A percentile compares a stretch with the other conserved stretches of the same genome.
These are phyloP conservation scores for Bretschneidera sinensis DNA, from an alignment of 345 rosid genomes.

Conservation along the genomic window DNA sequence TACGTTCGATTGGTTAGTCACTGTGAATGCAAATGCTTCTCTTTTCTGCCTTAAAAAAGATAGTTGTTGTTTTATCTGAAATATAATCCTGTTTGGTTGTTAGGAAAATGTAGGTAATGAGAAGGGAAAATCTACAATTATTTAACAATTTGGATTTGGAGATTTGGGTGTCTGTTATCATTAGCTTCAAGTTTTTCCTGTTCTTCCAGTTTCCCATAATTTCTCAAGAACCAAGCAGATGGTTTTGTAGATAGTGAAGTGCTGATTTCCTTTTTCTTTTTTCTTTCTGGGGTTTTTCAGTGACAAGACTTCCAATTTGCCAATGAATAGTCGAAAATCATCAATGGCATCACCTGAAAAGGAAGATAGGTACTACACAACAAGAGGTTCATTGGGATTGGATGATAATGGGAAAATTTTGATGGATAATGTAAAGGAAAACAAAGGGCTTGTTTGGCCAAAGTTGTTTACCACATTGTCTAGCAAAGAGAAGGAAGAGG, in stretches of 20 bases:
- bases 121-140: not conserved
- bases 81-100: too few relatives aligned
- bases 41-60: too few relatives aligned
- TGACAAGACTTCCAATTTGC: conserved; percentile 47
- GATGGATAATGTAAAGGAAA: conserved; percentile 57
- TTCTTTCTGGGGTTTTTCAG: not conserved
- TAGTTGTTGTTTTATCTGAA: too few relatives aligned
- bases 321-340: conserved; percentile 43
- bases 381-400: conserved; percentile 69
- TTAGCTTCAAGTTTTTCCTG: not conserved
- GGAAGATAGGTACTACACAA: conserved; percentile 76
- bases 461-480: conserved; percentile 68
- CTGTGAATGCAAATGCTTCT: too few relatives aligned
- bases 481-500: conserved; percentile 90
- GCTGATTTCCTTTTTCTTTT: not conserved
- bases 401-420: conserved; percentile 60
- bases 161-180: not conserved
- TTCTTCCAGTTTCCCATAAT: not conserved
- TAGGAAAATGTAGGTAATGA: not conserved
- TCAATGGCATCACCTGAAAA: conserved; percentile 53
- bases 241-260: not conserved
- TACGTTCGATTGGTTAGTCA: too few relatives aligned
- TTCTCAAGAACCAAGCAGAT: not conserved
- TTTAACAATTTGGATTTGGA: too few relatives aligned
- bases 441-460: conserved; percentile 64